These are phyloP conservation scores for Podospora pseudoanserina DNA, from an alignment of 495 filamentous ascomycete genomes.

Conservation along the genomic window DNA sequence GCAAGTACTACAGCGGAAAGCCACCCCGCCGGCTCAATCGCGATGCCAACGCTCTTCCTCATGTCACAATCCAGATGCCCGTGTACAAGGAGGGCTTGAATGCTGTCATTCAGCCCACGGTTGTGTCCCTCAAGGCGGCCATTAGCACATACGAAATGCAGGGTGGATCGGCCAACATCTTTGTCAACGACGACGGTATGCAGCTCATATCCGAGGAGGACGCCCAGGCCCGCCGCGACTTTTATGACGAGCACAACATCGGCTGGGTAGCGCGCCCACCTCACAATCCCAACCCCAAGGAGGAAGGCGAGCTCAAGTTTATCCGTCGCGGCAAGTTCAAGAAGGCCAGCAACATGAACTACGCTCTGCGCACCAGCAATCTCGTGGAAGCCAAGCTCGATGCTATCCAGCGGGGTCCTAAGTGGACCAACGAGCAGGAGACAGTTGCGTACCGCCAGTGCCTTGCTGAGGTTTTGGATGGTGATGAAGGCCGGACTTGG, in stretches of 20 bases:
- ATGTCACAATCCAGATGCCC: constrained; percentile 72
- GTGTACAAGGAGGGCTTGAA: constrained; percentile 71
- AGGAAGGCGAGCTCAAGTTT: constrained; percentile 41
- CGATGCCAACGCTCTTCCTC: constrained; percentile 47
- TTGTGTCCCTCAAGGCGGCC: constrained; percentile 58
- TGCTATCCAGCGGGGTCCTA: constrained; percentile 35
- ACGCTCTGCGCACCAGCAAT: constrained; percentile 55
- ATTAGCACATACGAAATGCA: constrained; percentile 67
- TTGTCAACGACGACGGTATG: constrained; percentile 69
- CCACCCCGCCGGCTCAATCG: constrained; percentile 49
- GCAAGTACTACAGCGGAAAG: constrained; percentile 58
- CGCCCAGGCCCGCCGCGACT: constrained; percentile 55
- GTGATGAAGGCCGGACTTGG: constrained; percentile 64
- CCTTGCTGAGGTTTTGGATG: constrained; percentile 56
- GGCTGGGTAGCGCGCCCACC: constrained; percentile 59
- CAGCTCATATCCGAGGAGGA: constrained; percentile 56
- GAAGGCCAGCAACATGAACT: constrained; percentile 75
- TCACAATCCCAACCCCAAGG: constrained; percentile 47
- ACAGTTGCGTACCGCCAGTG: constrained; percentile 8
- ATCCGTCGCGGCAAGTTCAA: constrained; percentile 66
- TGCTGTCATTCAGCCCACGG: constrained; percentile 59
- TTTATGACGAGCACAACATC: constrained; percentile 62
- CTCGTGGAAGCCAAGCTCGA: constrained; percentile 57
- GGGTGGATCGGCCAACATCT: constrained; percentile 67
- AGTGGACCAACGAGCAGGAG: constrained; percentile 53